These are phyloP conservation scores for Begonia loranthoides DNA, from an alignment of 306 rosid species.

Conservation along the genomic window DNA sequence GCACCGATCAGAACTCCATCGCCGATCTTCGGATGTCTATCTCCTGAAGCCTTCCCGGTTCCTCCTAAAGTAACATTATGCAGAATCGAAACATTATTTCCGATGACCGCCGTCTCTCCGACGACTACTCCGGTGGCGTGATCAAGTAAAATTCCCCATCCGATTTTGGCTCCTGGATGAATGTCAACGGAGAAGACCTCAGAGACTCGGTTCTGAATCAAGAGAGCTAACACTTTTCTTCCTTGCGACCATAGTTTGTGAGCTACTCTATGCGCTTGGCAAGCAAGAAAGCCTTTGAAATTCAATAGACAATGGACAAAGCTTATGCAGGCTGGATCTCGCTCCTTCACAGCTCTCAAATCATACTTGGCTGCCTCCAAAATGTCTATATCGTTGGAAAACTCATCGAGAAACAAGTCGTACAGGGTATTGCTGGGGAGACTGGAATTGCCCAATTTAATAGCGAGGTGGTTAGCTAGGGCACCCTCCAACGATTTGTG, in stretches of 20 bases:
- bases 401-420: conserved; percentile 4
- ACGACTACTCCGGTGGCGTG: conserved; percentile 90
- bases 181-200: conserved; percentile 53
- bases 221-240: conserved; percentile 33
- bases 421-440: conserved; percentile 1
- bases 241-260: conserved; percentile 15
- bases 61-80: conserved; percentile 91
- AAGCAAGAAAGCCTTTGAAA: conserved; percentile 19
- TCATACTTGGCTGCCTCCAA: conserved; percentile 7
- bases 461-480: conserved; percentile 7
- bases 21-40: conserved; percentile 88
- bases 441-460: conserved; percentile 8
- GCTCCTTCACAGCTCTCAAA: conserved; percentile 11
- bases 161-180: conserved; percentile 79
- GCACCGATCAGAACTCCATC: conserved; percentile 92
- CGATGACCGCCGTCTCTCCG: conserved; percentile 90
- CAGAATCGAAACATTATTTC: conserved; percentile 74
- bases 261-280: conserved; percentile 21
- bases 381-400: conserved; percentile 4
- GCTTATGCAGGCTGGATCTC: conserved; percentile 19
- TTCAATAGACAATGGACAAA: not conserved
- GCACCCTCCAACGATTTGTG: conserved; percentile 12
- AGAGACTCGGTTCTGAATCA: conserved; percentile 19
- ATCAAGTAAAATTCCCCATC: conserved; percentile 64
- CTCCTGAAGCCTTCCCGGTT: conserved; percentile 64